These are phyloP conservation scores for Phoenix roebelenii DNA, from an alignment of 176 grass and related monocot genomes.

Conservation along the genomic window DNA sequence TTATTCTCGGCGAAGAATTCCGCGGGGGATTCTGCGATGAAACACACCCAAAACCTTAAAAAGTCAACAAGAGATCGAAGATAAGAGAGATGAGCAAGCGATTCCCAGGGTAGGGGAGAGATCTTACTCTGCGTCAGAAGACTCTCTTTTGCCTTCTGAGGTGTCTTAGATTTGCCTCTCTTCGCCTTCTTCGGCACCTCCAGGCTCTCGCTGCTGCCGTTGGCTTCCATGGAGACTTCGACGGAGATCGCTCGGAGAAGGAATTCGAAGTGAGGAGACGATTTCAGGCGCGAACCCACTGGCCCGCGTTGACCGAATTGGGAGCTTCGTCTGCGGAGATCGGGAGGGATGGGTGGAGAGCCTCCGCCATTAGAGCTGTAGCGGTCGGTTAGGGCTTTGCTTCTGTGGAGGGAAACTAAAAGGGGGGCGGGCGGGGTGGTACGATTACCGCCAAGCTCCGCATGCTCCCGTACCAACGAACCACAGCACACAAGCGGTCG, in stretches of 20 bases:
- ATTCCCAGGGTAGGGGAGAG: not conserved
- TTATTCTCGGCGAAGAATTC: conserved; percentile 98
- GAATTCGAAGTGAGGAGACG: too few relatives aligned
- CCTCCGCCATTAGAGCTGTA: too few relatives aligned
- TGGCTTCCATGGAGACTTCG: conserved; percentile 17
- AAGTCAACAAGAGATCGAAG: not conserved
- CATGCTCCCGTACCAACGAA: too few relatives aligned
- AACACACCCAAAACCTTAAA: conserved; percentile 5
- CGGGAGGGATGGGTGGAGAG: too few relatives aligned
- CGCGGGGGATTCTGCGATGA: conserved; percentile 70
- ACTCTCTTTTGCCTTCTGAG: conserved; percentile 43
- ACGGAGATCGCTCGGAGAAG: not conserved
- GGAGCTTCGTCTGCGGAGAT: too few relatives aligned
- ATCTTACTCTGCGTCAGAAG: conserved; percentile 73
- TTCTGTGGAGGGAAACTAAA: too few relatives aligned
- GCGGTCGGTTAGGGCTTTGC: too few relatives aligned
- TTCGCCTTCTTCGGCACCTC: conserved; percentile 29
- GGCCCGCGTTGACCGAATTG: too few relatives aligned
- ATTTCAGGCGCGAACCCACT: too few relatives aligned
- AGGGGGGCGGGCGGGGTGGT: too few relatives aligned
- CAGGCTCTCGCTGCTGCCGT: conserved; percentile 6
- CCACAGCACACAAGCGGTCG: too few relatives aligned
- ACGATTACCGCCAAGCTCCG: too few relatives aligned
- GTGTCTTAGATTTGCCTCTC: conserved; percentile 25
- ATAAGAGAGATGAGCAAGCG: not conserved